These are phyloP conservation scores for Lipomyces mesembrius DNA, from an alignment of 805 yeast genomes.

Conservation along the genomic window DNA sequence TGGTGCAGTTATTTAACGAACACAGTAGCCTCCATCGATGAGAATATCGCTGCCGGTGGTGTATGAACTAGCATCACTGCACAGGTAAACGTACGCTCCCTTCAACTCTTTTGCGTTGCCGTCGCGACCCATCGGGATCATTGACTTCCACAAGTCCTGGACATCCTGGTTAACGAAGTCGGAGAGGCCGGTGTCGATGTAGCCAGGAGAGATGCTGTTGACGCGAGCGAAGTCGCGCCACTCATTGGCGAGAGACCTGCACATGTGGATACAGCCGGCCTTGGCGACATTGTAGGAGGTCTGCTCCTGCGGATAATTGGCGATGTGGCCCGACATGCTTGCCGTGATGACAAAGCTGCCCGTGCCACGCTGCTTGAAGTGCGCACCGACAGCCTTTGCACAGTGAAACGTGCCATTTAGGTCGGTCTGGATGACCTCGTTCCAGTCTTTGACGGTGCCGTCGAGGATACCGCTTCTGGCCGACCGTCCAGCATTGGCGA, in stretches of 20 bases:
- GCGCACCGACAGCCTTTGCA: constrained; percentile 71
- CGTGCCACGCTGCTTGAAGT: constrained; percentile 68
- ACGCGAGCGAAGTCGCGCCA: constrained; percentile 84
- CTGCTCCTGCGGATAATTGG: constrained; percentile 81
- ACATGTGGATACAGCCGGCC: constrained; percentile 77
- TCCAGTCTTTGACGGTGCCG: constrained; percentile 2
- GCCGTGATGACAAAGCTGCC: constrained; percentile 84
- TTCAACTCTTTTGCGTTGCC: constrained; percentile 72
- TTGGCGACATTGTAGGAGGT: constrained; percentile 80
- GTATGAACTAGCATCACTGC: constrained; percentile 78
- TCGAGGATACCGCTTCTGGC: constrained; percentile 6
- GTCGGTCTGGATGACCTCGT: constrained; percentile 3
- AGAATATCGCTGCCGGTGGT: constrained; percentile 75
- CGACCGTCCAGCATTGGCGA: constrained; percentile 54
- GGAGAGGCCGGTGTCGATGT: constrained; percentile 67
- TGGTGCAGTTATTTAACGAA: too few relatives aligned
- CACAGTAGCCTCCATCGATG: constrained; percentile 69
- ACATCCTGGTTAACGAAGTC: constrained; percentile 55
- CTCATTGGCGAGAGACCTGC: constrained; percentile 78
- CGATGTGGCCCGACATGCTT: constrained; percentile 86
- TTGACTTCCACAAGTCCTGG: constrained; percentile 56
- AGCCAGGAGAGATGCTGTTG: constrained; percentile 79
- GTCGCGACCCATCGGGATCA: constrained; percentile 72
- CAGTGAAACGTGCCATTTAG: constrained; percentile 45
- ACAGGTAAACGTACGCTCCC: constrained; percentile 67